These are phyloP conservation scores for Aspergillus indologenus DNA, from an alignment of 495 filamentous ascomycete species.

Conservation along the genomic window DNA sequence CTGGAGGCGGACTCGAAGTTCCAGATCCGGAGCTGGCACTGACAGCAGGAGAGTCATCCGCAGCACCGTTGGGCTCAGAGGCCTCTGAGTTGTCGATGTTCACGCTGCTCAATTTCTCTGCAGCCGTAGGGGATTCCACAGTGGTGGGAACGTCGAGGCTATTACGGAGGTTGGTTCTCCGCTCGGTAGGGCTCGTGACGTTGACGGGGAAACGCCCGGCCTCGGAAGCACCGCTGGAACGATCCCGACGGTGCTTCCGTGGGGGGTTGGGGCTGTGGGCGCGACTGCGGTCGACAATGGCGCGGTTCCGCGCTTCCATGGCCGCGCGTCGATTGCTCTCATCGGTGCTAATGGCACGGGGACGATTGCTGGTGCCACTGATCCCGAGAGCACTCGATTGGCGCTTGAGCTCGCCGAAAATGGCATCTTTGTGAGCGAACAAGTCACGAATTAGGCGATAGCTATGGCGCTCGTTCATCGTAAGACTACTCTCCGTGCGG, in stretches of 20 bases:
- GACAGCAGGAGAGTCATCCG: slow-evolving; percentile 32
- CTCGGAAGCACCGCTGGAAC: slow-evolving; percentile 70
- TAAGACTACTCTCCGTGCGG: slow-evolving; percentile 77
- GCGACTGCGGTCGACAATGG: slow-evolving; percentile 72
- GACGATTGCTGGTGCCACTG: slow-evolving; percentile 44
- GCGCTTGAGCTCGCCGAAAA: slow-evolving; percentile 95
- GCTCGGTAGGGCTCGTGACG: slow-evolving; percentile 57
- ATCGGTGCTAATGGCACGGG: slow-evolving; percentile 89
- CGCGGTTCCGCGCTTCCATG: slow-evolving; percentile 87
- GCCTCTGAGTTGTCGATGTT: slow-evolving; percentile 28
- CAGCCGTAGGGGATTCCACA: slow-evolving; percentile 25
- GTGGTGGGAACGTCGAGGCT: slow-evolving; percentile 63
- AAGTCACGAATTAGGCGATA: slow-evolving; percentile 92
- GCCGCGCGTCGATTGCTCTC: slow-evolving; percentile 92
- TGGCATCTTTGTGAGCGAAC: slow-evolving; percentile 87
- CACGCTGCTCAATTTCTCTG: slow-evolving; percentile 29
- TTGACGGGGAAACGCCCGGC: slow-evolving; percentile 78
- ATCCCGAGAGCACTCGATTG: slow-evolving; percentile 62
- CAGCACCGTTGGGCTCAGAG: slow-evolving; percentile 34
- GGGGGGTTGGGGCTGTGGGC: slow-evolving; percentile 71
- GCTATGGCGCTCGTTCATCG: slow-evolving; percentile 90
- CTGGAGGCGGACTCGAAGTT: slow-evolving; percentile 33
- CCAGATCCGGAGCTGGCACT: slow-evolving; percentile 37
- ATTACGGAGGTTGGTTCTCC: slow-evolving; percentile 46
- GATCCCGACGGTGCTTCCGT: slow-evolving; percentile 66